Conservation (phyloP, 176 grass and related monocot species). For the Areca catechu region DNA sequence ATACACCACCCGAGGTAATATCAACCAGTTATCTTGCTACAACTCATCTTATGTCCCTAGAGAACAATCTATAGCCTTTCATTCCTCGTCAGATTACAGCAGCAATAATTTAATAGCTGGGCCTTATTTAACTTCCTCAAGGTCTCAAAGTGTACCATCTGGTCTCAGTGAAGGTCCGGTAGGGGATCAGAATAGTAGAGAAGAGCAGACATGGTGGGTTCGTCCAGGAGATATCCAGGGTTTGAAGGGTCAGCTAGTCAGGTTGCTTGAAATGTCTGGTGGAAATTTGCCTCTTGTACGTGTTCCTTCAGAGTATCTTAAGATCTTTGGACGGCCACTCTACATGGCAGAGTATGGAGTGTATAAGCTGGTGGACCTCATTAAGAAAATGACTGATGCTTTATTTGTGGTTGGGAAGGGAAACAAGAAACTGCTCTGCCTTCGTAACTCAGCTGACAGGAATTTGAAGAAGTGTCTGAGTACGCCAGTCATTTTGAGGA, state of each 20-base stretch:
- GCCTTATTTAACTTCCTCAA: constrained; percentile 23
- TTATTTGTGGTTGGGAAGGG: constrained; percentile 77
- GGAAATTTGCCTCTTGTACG: constrained; percentile 61
- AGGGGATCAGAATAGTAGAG: constrained; percentile 19
- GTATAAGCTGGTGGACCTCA: constrained; percentile 46
- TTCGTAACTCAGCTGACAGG: constrained; percentile 49
- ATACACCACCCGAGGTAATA: constrained; percentile 24
- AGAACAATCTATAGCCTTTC: constrained; percentile 36
- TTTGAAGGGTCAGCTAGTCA: constrained; percentile 61
- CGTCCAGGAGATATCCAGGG: constrained; percentile 67
- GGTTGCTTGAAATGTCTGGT: constrained; percentile 56
- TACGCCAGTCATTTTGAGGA: constrained; percentile 51
- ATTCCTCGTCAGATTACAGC: constrained; percentile 23
- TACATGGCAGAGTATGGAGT: constrained; percentile 69
- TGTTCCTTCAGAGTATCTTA: constrained; percentile 61
- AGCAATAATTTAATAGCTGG: constrained; percentile 14
- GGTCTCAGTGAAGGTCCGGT: constrained; percentile 25
- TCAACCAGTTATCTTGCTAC: constrained; percentile 40
- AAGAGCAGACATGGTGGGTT: constrained; percentile 57
- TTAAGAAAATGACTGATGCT: constrained; percentile 64
- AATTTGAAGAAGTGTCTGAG: constrained; percentile 42
- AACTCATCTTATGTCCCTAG: constrained; percentile 31
- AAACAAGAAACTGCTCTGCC: constrained; percentile 68
- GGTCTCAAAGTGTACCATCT: constrained; percentile 36
- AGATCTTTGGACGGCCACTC: constrained; percentile 60